Conservation (phyloP, 805 yeast genomes). For the Candida pseudofarinosa region DNA sequence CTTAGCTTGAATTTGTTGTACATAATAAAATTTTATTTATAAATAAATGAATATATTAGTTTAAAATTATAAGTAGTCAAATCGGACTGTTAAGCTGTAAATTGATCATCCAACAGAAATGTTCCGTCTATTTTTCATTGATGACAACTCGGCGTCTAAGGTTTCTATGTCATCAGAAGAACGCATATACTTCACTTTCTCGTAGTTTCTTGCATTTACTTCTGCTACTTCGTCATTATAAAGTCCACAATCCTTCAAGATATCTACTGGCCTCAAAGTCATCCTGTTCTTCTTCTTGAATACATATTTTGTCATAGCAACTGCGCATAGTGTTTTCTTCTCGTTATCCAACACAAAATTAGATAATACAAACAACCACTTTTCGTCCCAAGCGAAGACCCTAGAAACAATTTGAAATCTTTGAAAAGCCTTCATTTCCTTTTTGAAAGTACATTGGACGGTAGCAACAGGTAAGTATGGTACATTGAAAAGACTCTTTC, state of each 20-base stretch:
- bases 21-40: too few species aligned
- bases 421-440: conserved; percentile 69
- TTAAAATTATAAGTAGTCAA: too few species aligned
- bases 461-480: conserved; percentile 79
- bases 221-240: conserved; percentile 48
- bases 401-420: conserved; percentile 52
- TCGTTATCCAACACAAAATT: conserved; percentile 47
- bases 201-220: conserved; percentile 37
- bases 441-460: conserved; percentile 61
- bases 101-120: too few species aligned
- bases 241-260: conserved; percentile 53
- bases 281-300: conserved; percentile 67
- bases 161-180: conserved; percentile 30
- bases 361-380: conserved; percentile 75
- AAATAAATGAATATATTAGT: too few species aligned
- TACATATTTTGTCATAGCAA: conserved; percentile 74
- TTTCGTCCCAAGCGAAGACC: conserved; percentile 78
- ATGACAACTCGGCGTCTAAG: conserved; percentile 5
- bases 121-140: too few species aligned
- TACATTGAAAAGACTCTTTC: conserved; percentile 21
- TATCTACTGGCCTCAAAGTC: conserved; percentile 66
- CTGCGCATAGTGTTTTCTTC: conserved; percentile 40
- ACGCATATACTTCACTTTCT: conserved; percentile 34
- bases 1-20: conserved; percentile 43
- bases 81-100: too few species aligned